Percentiles rank a stretch among this genome's conserved stretches.
Conservation (phyloP, 148 eudicot species). For the Cornus kousa region DNA sequence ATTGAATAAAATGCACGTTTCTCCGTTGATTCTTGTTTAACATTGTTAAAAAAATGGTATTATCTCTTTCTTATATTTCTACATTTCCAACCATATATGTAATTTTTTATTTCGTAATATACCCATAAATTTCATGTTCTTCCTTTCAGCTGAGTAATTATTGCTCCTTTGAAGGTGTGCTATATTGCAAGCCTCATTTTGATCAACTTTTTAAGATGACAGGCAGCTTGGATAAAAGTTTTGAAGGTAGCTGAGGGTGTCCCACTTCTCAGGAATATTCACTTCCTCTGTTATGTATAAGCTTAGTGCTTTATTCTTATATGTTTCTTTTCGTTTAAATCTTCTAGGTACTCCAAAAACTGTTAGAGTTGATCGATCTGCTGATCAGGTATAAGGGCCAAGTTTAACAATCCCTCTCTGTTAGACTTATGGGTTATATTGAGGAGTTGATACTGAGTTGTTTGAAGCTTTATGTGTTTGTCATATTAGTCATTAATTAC, state of each 20-base stretch:
- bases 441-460: neutral
- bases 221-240: conserved; percentile 89
- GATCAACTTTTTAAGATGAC: conserved; percentile 90
- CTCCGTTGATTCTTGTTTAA: no score
- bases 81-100: neutral
- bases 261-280: neutral
- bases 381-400: conserved; percentile 41
- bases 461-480: neutral
- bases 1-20: no score
- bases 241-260: conserved; percentile 51
- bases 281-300: neutral
- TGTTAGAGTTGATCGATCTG: conserved; percentile 54
- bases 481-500: neutral
- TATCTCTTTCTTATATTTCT: no score
- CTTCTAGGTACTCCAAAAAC: conserved; percentile 65
- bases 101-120: neutral
- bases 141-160: conserved; percentile 69
- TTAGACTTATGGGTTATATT: neutral
- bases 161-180: conserved; percentile 83
- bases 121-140: neutral
- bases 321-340: neutral
- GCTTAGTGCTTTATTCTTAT: neutral
- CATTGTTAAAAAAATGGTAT: no score
- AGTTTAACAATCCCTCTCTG: neutral
- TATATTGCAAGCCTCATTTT: conserved; percentile 91